Evolutionary conservation across 2,329 filamentous ascomycete species (phyloP), one percentile per base, ranked within the genome.

Genomic region (Helotiales sp.): DNA sequence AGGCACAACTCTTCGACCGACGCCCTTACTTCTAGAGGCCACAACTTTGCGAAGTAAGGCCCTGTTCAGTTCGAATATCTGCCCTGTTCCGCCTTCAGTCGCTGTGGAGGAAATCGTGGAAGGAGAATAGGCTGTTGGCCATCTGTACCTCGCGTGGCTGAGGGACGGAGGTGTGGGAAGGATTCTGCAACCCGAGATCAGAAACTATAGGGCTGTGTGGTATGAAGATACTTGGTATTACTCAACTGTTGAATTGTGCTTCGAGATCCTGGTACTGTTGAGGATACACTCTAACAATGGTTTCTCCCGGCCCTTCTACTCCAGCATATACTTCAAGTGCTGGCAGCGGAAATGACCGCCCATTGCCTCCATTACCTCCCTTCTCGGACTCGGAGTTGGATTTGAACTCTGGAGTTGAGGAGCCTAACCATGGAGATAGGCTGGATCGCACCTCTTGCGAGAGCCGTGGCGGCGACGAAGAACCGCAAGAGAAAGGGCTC

Each of bases 281-380:
- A 44, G 22, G 5, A 44, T 12, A 3, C 27, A 24, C 8, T 44
- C 15, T 44, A 24, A 44, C 24, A 24, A 44, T 44, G 40, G 40
- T 25, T 10, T 13, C 15, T 27, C 8, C 40, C 22, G 40, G 22
- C 12, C 22, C 40, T 15, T 44, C 40, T 24, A n/a, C 5, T 13
- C 40, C 24, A 12, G 40, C 22, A 24, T 25, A 19, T 17, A 12
- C 13, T 15, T 44, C 10, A 25, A 24, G n/a, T 24, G 22, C 19
- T 24, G 22, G 19, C 40, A 44, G 27, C 27, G 40, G 42, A 15
- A 40, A 17, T 25, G 55, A 57, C 10, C 55, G 55, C 7, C 55
- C 55, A 42, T 51, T 57, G 24, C 55, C 55, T 12, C 55, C 55
- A 42, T 51, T 57, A 19, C 55, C 55, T 12, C 55, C 55, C 17